Base-by-base conservation (phyloP, 1,284 basidiomycete species). In the Takashimella koratensis region DNA sequence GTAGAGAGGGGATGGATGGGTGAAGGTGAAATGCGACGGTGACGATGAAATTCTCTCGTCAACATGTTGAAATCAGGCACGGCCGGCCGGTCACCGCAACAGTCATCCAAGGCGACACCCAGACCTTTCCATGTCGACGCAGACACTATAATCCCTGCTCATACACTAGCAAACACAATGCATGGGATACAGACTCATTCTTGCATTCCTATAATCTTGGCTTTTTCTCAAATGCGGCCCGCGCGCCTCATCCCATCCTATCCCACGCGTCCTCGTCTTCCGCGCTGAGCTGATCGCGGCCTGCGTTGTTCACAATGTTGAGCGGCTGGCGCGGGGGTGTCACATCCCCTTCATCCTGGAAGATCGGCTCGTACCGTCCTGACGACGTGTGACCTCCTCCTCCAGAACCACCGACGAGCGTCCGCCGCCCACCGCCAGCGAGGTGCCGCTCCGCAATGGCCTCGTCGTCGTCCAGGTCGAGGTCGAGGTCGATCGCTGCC, bases 391-490 rank as follows among this genome's bases (percentile, higher is more conserved):
- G 10, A 21, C 40, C 51, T 21, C 57, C 55, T 25, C 54, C 25
- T 26, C 49, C 47, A 12, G 40, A 41, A 4, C 58, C 50, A 2
- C 54, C 56, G 4, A 52, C 52, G 23, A 66, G 53, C 12, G 59
- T 65, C 51, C 59, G 30, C 30, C 59, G 30, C 21, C 47, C 43
- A 10, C 45, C 23, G 26, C 52, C 40, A 4, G 46, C 47, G 3
- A 73, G 56, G 11, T 66, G 66, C 2, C 68, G 62, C 41, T 71
- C 72, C 0, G 74, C 74, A 16, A 68, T 60, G 1, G 67, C 72
- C 54, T 75, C 71, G 41, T 78, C 85, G 82, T 63, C 89, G 81
- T 65, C 86, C 77, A 71, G 83, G 82, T 66, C 87, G 79, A 71
- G 83, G 76, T 74, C 88, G 77, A 65, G 84, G 81, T 66, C 85